Evolutionary conservation across 2,329 filamentous ascomycete species (phyloP).

Genomic region (Stenocarpella maydis): DNA sequence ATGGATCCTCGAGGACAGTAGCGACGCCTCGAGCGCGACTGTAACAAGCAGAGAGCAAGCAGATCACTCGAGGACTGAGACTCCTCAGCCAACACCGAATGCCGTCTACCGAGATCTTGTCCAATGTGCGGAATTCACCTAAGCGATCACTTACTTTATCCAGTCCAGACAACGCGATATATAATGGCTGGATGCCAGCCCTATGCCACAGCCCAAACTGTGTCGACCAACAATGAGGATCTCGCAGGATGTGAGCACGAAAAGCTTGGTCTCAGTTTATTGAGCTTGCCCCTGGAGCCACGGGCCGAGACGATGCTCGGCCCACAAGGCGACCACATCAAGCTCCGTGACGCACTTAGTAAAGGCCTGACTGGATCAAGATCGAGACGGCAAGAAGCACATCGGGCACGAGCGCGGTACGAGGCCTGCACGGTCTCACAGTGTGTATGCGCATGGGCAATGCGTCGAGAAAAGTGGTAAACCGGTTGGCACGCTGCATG

Average conservation of each 20-base stretch:
- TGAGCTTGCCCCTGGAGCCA: slow-evolving; percentile 8
- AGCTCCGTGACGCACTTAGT: background rate
- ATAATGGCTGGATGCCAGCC: slow-evolving; percentile 5
- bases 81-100: slow-evolving; percentile 2
- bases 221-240: background rate
- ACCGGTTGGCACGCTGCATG: background rate
- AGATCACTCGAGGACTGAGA: background rate
- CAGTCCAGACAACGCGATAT: background rate
- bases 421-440: background rate
- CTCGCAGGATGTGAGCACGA: background rate
- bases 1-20: slow-evolving; percentile 2
- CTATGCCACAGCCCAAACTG: background rate
- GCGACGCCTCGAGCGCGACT: background rate
- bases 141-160: background rate
- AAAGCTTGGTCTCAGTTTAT: background rate
- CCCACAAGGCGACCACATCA: background rate
- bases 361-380: slow-evolving; percentile 2
- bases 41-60: slow-evolving; percentile 1
- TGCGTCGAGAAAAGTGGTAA: background rate
- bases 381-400: background rate
- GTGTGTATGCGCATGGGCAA: background rate
- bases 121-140: slow-evolving; percentile 14
- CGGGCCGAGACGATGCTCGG: slow-evolving; percentile 14
- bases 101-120: slow-evolving; percentile 13
- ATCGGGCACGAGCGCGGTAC: background rate